Evolutionary conservation across 148 eudicot genomes (phyloP), one percentile per base, ranked within the genome.

Genomic region (Dianthus caryophyllus): DNA sequence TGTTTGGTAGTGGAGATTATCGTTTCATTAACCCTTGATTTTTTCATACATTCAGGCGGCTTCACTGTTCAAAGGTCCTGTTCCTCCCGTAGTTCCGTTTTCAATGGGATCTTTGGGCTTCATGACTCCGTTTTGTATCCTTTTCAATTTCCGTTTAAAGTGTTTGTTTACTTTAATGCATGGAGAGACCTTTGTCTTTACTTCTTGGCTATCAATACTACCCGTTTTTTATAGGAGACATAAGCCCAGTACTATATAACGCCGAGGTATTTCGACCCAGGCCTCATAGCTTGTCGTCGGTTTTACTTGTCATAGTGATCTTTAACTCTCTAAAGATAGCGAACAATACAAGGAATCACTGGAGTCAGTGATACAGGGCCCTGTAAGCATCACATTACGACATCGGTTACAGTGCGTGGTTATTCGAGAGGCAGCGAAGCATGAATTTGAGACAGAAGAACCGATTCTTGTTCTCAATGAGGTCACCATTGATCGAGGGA

Each of bases 81-180:
- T 88, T 73, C 98, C 98, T 72, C 98, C 96, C 3, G 66, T 94
- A 24, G 92, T 94, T 63, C 90, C 98, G 62, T 90, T 90, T 69
- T 83, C 97, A 58, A 74, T 94, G 75, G 98, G 98, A 71, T 94
- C 98, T 12, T 71, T 94, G 73, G 98, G 98, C 70, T 94, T 94
- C 81, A 90, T 94, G 98, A 94, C 98, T 61, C 92, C 96, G 57
- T 94, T 90, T 38, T 67, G 98, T 94, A 90, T 94, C 98, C 98
- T 86, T 57, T 66, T 47, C 71, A 38, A 59, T 61, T 69, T n/a
- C 36, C 44, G 0, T 36, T 9, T 50, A 17, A 33, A 16, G 22
- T n/a, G n/a, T 53, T 18, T 16, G 43, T 38, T n/a, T 38, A 21
- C n/a, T n/a, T 54, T 21, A 33, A 30, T 65, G 51, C 61, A 18